Conservation (phyloP, 257 asterid genomes). For the Linderniella brevidens region DNA sequence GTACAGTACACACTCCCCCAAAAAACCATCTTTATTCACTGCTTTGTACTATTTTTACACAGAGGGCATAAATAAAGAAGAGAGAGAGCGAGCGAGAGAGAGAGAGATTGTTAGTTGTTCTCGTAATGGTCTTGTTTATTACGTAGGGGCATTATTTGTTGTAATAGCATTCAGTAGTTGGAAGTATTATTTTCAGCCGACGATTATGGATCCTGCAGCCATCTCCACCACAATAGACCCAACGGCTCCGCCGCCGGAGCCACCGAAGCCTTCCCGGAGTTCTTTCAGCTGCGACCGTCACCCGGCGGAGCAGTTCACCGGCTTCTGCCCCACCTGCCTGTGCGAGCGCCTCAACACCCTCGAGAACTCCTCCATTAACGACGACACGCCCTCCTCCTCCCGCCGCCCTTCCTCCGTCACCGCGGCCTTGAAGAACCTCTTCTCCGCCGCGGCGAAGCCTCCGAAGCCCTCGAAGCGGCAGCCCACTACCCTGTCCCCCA, state of each 20-base stretch:
- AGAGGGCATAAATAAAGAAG: no score
- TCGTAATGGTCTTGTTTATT: no score
- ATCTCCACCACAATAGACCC: slow-evolving; percentile 65
- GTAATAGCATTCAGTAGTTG: neutral
- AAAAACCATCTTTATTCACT: no score
- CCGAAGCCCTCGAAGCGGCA: slow-evolving; percentile 29
- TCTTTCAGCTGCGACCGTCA: slow-evolving; percentile 97
- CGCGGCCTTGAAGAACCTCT: slow-evolving; percentile 24
- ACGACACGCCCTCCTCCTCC: slow-evolving; percentile 59
- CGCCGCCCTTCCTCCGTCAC: slow-evolving; percentile 82
- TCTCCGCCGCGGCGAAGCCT: slow-evolving; percentile 11
- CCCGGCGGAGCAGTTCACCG: slow-evolving; percentile 73
- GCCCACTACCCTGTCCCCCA: slow-evolving; percentile 30
- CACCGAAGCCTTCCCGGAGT: slow-evolving; percentile 70
- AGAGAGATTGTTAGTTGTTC: no score
- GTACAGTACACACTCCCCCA: no score
- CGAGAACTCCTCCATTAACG: slow-evolving; percentile 40
- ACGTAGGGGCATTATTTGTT: no score
- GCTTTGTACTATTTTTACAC: no score
- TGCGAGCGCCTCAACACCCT: slow-evolving; percentile 84
- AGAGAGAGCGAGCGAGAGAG: no score
- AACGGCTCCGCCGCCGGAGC: slow-evolving; percentile 55
- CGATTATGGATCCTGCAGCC: slow-evolving; percentile 8
- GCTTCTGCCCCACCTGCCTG: slow-evolving; percentile 90
- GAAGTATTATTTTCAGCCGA: neutral